These are phyloP conservation scores for Dactylonectria macrodidyma DNA, from an alignment of 2,329 filamentous ascomycete genomes.

Conservation along the genomic window DNA sequence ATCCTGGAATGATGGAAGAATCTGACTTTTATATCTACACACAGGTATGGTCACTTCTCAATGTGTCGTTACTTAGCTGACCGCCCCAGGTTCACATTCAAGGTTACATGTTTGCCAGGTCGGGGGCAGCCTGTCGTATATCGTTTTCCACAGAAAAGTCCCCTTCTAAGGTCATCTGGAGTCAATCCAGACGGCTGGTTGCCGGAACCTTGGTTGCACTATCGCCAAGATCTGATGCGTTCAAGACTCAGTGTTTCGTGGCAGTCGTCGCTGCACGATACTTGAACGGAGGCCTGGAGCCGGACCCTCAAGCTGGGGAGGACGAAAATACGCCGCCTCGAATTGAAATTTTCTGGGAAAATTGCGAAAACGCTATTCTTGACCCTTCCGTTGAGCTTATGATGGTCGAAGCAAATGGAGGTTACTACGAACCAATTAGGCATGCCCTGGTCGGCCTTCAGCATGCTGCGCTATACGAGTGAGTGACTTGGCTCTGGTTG, in stretches of 20 bases:
- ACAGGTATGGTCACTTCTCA: constrained; percentile 63
- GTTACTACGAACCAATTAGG: constrained; percentile 84
- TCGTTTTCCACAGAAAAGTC: constrained; percentile 79
- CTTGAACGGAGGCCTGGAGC: constrained; percentile 71
- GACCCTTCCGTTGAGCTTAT: constrained; percentile 79
- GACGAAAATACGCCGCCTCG: constrained; percentile 67
- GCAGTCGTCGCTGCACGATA: constrained; percentile 81
- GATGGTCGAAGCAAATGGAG: constrained; percentile 82
- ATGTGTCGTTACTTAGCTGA: constrained; percentile 1
- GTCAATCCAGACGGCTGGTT: constrained; percentile 65
- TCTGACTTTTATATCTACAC: constrained; percentile 77
- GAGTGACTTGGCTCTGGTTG: constrained; percentile 43
- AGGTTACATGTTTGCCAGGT: constrained; percentile 73
- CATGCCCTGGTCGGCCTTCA: constrained; percentile 83
- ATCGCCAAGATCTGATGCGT: constrained; percentile 70
- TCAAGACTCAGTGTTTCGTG: constrained; percentile 75
- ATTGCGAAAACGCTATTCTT: constrained; percentile 71
- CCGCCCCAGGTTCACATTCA: constrained; percentile 73
- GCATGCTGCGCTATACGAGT: constrained; percentile 67
- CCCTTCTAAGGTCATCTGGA: constrained; percentile 77
- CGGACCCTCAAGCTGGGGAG: constrained; percentile 55
- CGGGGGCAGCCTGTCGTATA: constrained; percentile 77
- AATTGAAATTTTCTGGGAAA: constrained; percentile 82
- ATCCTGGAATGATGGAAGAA: constrained; percentile 71
- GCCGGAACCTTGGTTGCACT: constrained; percentile 69